Evolutionary conservation across 2,329 filamentous ascomycete species (phyloP), one percentile per base, ranked within the genome.

Genomic region (Pyrenophora tritici-repentis): DNA sequence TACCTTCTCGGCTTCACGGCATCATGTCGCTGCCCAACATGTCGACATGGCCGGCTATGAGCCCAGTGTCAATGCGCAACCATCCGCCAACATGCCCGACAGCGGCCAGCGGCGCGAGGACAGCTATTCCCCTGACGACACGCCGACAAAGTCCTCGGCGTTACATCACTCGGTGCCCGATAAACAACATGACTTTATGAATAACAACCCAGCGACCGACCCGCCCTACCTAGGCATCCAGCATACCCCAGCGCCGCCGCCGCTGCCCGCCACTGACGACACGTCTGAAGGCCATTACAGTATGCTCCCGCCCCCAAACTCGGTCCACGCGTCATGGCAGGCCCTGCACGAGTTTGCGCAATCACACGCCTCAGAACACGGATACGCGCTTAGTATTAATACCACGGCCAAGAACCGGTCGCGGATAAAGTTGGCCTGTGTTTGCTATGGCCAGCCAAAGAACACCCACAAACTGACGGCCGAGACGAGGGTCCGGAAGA

Each of bases 381-480:
- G 70, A 12, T 73, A 73, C 45, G 70, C 70, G 1, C 57, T 73
- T 14, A 62, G 58, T 35, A 73, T 73, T 55, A 73, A 72, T 50
- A 72, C 68, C 3, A 71, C 68, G n/a, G 67, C 67, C 3, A 70
- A 68, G 53, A 72, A 70, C 48, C 65, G 68, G 9, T 67, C 65
- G 7, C 66, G 68, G 35, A 69, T 72, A 50, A 73, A 72, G 52
- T 62, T 73, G 12, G 68, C 68, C 29, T 73, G 70, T 44, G 68
- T 72, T 17, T 72, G 70, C 62, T 72, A 70, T 40, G 70, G 70
- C 16, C 54, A 57, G 29, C 67, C 68, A 3, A 73, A 72, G 57
- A 73, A 73, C 36, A 73, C 68, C 2, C 70, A 71, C 43, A 70
- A 72, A 36, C 61, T 73, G 18, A 72, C 70, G 2, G 56, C 65